Evolutionary conservation across 257 asterid species (phyloP), one percentile per base, ranked within the genome.

Genomic region (Haberlea rhodopensis): DNA sequence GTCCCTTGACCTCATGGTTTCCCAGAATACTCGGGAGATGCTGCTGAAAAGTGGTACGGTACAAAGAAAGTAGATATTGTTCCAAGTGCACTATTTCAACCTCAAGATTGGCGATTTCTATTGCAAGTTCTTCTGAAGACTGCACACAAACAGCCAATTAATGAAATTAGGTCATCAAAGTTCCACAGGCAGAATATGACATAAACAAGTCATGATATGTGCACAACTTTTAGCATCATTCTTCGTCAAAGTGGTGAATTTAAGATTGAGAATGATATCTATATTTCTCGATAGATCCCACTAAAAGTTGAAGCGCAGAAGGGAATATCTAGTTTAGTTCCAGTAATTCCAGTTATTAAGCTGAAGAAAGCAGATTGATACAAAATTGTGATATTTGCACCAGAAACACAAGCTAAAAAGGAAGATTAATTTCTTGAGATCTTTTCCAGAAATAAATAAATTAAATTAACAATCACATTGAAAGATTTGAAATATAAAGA

Each of bases 41-140:
- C 54, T 78, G 83, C 68, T 62, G 81, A 70, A 90, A 80, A 60
- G 90, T 81, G 1, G 75, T 73, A 29, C 83, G 84, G 66, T 91
- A 91, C 45, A 91, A 90, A 32, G 95, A 85, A 19, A 91, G 96
- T 56, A 91, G 87, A 64, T 79, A 63, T 15, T 77, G 78, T 73
- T 91, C 98, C 90, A 91, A 57, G 53, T 65, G 89, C 22, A 76
- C 68, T 66, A 91, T 89, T 74, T 91, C 84, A 67, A 74, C 74
- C 77, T 91, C 98, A 53, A 91, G 92, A 25, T 57, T 52, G 22
- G 87, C 69, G 66, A 91, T 91, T 76, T 91, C 96, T 63, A 81
- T 75, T 80, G 85, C 75, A 77, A 91, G 76, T 53, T 85, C 90
- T 18, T 68, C 75, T 56, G 95, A 76, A 40, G 91, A 86, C 95